A percentile compares a stretch with the other conserved stretches of the same genome.
Conservation (phyloP, 805 yeast genomes). For the Kluyveromyces starmeri region DNA sequence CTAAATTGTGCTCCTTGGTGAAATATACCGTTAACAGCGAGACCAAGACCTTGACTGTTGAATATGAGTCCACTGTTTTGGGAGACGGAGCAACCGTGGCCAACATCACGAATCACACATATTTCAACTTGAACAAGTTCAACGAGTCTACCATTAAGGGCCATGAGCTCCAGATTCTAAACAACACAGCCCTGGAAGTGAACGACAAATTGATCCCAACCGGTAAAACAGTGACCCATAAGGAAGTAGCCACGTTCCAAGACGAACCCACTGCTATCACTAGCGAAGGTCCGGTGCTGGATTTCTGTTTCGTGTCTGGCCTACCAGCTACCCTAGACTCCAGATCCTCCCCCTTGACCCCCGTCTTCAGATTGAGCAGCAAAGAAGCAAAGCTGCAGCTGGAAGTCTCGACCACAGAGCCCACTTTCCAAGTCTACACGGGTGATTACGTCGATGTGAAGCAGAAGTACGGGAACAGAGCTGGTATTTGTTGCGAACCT, state of each 20-base stretch:
- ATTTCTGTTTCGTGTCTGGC: slow-evolving; percentile 40
- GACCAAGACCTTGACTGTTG: slow-evolving; percentile 35
- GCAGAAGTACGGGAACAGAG: slow-evolving; percentile 26
- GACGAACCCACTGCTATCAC: slow-evolving; percentile 1
- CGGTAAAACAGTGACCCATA: slow-evolving; percentile 31
- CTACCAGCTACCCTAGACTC: slow-evolving; percentile 37
- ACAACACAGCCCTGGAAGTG: slow-evolving; percentile 36
- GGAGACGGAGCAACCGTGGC: slow-evolving; percentile 38
- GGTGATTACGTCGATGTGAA: slow-evolving; percentile 41
- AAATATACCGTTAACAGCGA: slow-evolving; percentile 35
- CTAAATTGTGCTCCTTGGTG: slow-evolving; percentile 39
- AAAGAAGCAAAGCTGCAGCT: slow-evolving; percentile 37
- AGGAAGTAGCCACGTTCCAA: slow-evolving; percentile 12
- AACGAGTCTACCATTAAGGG: slow-evolving; percentile 28
- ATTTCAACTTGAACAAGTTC: slow-evolving; percentile 41
- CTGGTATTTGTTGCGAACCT: slow-evolving; percentile 59
- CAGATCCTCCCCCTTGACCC: slow-evolving; percentile 29
- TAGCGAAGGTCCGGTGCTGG: slow-evolving; percentile 27
- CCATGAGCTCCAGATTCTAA: slow-evolving; percentile 31
- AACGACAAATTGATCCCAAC: slow-evolving; percentile 37
- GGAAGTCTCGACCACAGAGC: slow-evolving; percentile 48
- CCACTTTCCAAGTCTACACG: slow-evolving; percentile 57
- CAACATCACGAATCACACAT: slow-evolving; percentile 55
- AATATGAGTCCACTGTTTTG: slow-evolving; percentile 32
- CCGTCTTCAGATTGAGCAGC: slow-evolving; percentile 37